Evolutionary conservation across 345 rosid species (phyloP).

Genomic region (Pugionium cornutum): DNA sequence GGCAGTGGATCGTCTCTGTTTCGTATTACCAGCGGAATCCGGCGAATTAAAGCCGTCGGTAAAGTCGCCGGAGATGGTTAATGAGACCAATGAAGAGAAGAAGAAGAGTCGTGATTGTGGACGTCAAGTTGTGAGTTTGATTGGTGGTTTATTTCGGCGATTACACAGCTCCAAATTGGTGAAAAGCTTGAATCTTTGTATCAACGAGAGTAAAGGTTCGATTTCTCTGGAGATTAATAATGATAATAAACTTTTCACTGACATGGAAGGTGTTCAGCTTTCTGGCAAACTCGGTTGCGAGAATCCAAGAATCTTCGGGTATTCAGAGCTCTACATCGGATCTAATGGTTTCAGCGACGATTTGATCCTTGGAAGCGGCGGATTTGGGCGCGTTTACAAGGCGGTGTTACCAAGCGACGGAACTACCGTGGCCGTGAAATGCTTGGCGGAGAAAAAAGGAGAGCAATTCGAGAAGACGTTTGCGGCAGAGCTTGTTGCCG

Average conservation of each 20-base stretch:
- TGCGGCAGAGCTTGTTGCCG: conserved; percentile 85
- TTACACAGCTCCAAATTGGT: conserved; percentile 50
- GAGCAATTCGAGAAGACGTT: conserved; percentile 93
- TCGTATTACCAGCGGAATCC: conserved; percentile 58
- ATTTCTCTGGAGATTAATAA: conserved; percentile 22
- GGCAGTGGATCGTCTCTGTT: conserved; percentile 61
- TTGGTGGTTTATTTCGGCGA: conserved; percentile 47
- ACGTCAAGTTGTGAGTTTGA: conserved; percentile 42
- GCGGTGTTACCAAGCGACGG: conserved; percentile 90
- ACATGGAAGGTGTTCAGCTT: conserved; percentile 82
- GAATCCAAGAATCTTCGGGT: conserved; percentile 87
- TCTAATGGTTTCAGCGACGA: conserved; percentile 72
- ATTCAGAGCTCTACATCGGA: conserved; percentile 90
- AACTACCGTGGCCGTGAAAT: conserved; percentile 81
- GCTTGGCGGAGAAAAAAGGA: conserved; percentile 83
- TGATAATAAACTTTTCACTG: conserved; percentile 46
- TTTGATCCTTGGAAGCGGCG: conserved; percentile 86
- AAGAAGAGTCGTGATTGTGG: conserved; percentile 54
- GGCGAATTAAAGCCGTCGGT: conserved; percentile 47
- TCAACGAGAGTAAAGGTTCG: conserved; percentile 20
- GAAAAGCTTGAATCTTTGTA: conserved; percentile 39
- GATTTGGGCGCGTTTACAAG: conserved; percentile 78
- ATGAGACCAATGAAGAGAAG: conserved; percentile 13
- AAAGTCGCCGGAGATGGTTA: conserved; percentile 12
- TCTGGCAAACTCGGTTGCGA: conserved; percentile 71